Conservation (phyloP, 1,139 yeast genomes). For the Hyphopichia wangnamkhiaoensis region DNA sequence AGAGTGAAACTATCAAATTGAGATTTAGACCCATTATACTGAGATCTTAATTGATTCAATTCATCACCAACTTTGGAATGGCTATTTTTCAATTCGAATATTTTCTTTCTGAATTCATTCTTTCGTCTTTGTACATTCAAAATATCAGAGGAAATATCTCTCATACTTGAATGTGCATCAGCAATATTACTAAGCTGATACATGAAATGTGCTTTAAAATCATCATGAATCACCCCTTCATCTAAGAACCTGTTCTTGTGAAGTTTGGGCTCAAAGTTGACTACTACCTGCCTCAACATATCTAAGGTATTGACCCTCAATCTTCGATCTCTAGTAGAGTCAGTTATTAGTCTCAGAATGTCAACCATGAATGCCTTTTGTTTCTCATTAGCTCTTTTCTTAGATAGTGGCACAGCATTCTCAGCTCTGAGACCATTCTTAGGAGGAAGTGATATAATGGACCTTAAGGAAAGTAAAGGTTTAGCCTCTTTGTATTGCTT, state of each 20-base stretch:
- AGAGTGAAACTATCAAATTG: constrained; percentile 23
- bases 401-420: constrained; percentile 21
- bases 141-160: constrained; percentile 40
- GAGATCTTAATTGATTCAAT: constrained; percentile 36
- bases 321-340: constrained; percentile 25
- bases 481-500: background rate
- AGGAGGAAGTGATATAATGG: constrained; percentile 3
- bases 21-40: constrained; percentile 25
- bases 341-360: constrained; percentile 27
- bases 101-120: constrained; percentile 38
- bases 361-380: constrained; percentile 33
- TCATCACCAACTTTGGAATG: constrained; percentile 42
- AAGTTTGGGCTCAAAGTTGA: constrained; percentile 25
- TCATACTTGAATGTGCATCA: constrained; percentile 44
- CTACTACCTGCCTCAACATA: constrained; percentile 35
- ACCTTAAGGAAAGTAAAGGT: constrained; percentile 4
- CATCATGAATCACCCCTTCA: constrained; percentile 25
- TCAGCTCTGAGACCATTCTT: background rate
- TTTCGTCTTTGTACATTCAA: constrained; percentile 39
- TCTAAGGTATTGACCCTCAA: constrained; percentile 35
- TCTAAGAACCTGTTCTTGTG: constrained; percentile 17
- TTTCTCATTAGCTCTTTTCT: constrained; percentile 15
- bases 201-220: constrained; percentile 32
- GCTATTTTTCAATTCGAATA: constrained; percentile 38
- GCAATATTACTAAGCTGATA: constrained; percentile 31